Evolutionary conservation across 1,284 basidiomycete genomes (phyloP).

Genomic region (Malassezia arunalokei): DNA sequence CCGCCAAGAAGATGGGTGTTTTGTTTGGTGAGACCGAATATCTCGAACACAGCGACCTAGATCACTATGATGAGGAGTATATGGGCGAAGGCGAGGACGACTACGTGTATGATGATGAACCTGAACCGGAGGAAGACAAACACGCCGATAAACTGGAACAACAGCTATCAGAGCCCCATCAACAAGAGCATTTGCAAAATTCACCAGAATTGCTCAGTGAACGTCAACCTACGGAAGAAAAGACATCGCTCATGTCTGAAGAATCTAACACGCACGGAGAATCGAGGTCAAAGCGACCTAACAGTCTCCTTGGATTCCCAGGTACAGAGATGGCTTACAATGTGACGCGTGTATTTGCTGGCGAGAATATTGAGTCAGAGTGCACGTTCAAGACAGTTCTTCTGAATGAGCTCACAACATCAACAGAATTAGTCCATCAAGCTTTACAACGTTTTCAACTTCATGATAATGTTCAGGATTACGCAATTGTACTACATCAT

Average conservation of each 20-base stretch:
- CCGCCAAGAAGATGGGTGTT: slow-evolving; percentile 29
- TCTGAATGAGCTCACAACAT: slow-evolving; percentile 71
- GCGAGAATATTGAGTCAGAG: slow-evolving; percentile 65
- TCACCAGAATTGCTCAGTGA: background rate
- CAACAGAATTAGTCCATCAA: slow-evolving; percentile 72
- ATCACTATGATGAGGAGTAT: slow-evolving; percentile 33
- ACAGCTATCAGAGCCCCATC: background rate
- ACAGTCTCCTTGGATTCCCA: slow-evolving; percentile 42
- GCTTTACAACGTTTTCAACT: slow-evolving; percentile 78
- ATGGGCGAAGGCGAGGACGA: slow-evolving; percentile 27
- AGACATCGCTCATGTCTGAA: background rate
- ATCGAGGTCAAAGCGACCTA: slow-evolving; percentile 21
- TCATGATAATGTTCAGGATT: slow-evolving; percentile 53
- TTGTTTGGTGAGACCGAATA: slow-evolving; percentile 39
- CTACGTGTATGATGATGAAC: slow-evolving; percentile 21
- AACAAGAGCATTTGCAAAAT: background rate
- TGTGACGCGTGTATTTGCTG: slow-evolving; percentile 87
- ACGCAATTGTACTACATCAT: slow-evolving; percentile 83
- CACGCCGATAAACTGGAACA: slow-evolving; percentile 47
- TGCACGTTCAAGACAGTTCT: slow-evolving; percentile 96
- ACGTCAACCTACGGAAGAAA: background rate
- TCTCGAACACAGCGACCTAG: slow-evolving; percentile 42
- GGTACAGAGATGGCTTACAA: slow-evolving; percentile 67
- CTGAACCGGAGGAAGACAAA: slow-evolving; percentile 1
- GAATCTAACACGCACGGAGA: background rate